These are phyloP conservation scores for Limonium bicolor DNA, from an alignment of 148 eudicot species.

Conservation along the genomic window DNA sequence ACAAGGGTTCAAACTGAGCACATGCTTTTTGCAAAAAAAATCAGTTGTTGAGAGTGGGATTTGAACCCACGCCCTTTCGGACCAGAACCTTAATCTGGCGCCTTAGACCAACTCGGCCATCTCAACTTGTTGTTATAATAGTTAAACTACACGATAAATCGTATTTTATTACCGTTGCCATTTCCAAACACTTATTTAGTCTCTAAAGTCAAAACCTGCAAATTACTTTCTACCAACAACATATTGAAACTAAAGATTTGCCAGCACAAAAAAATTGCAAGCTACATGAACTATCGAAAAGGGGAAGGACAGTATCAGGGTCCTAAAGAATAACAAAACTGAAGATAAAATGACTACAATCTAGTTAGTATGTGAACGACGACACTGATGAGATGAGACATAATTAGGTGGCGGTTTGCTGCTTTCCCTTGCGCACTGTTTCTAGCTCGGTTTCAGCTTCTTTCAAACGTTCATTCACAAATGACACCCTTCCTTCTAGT, in stretches of 20 bases:
- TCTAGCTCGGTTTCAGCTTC: slow-evolving; percentile 76
- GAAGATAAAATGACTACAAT: not conserved
- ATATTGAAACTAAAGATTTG: not conserved
- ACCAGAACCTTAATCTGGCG: too few species aligned
- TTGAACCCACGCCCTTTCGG: too few species aligned
- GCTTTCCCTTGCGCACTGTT: slow-evolving; percentile 29
- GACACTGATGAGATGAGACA: not conserved
- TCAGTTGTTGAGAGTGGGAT: too few species aligned
- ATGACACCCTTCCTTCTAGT: slow-evolving; percentile 43
- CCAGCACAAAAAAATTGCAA: not conserved
- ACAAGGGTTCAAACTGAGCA: too few species aligned
- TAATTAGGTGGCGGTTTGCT: slow-evolving; percentile 1
- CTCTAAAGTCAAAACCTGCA: too few species aligned
- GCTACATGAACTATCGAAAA: not conserved
- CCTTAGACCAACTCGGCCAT: too few species aligned
- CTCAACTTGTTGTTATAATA: too few species aligned
- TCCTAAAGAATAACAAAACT: not conserved
- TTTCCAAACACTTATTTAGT: too few species aligned
- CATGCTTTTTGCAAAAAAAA: too few species aligned
- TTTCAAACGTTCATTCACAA: slow-evolving; percentile 41
- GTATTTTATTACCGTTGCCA: too few species aligned
- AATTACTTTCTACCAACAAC: not conserved
- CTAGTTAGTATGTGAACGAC: not conserved
- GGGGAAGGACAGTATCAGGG: too few species aligned
- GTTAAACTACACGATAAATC: too few species aligned